phyloP scores from a whole-genome alignment of 163 green algal genomes.

The Picocystis sp. region DNA sequence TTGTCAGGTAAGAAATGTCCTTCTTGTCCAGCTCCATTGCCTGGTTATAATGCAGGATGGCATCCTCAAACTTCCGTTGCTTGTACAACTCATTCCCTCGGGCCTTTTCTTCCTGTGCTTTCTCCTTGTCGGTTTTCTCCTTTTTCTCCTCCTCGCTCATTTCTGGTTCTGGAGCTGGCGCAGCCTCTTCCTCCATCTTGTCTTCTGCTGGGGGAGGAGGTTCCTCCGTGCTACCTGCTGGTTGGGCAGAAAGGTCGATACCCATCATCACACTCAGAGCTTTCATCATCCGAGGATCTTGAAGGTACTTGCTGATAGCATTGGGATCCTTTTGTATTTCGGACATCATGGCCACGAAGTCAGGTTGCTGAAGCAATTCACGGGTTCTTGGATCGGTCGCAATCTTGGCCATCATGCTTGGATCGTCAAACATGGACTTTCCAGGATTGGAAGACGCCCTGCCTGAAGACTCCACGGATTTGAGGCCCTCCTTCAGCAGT shows the following conservation, averaged over 20 bases:
- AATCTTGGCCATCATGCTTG: constrained; percentile 63
- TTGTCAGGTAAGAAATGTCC: constrained; percentile 93
- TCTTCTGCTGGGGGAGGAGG: background rate
- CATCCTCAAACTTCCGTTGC: constrained; percentile 69
- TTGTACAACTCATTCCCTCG: constrained; percentile 90
- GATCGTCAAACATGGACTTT: constrained; percentile 29
- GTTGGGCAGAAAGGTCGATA: constrained; percentile 25
- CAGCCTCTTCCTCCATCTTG: constrained; percentile 10
- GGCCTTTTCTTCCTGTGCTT: constrained; percentile 46
- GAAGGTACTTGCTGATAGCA: constrained; percentile 51
- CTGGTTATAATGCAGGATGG: constrained; percentile 68
- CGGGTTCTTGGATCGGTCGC: constrained; percentile 57
- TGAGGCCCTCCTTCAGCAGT: constrained; percentile 41
- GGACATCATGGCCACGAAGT: constrained; percentile 74
- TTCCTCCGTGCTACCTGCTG: background rate
- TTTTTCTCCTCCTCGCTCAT: constrained; percentile 15
- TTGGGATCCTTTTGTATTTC: constrained; percentile 52
- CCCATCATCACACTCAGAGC: constrained; percentile 61
- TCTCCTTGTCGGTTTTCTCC: constrained; percentile 25
- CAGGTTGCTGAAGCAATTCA: constrained; percentile 49
- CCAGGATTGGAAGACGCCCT: no score
- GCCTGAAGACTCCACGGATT: background rate
- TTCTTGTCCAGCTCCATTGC: constrained; percentile 71
- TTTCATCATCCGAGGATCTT: constrained; percentile 64
- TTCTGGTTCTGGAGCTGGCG: constrained; percentile 20